Evolutionary conservation across 2,329 filamentous ascomycete species (phyloP), one percentile per base, ranked within the genome.

Genomic region (Sporothrix mexicana): DNA sequence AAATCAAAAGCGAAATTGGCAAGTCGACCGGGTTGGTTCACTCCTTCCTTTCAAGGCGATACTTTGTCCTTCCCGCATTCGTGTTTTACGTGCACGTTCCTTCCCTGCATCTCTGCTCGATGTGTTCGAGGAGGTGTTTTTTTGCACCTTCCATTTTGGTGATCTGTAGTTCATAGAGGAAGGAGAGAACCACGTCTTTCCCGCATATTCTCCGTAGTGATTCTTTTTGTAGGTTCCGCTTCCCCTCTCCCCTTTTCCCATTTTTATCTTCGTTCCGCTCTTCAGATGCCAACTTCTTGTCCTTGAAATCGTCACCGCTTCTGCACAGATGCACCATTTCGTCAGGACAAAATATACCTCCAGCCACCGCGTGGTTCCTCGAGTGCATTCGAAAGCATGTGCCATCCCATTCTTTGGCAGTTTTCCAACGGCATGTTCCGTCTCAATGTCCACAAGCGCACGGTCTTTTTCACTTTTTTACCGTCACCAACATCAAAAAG

Each of bases 21-120:
- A 41, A 36, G 43, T 23, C 23, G 13, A n/a, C 41, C 10, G 9
- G 45, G 2, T 43, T 51, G 20, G 23, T n/a, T 53, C 20, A 36
- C 47, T 53, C 66, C 66, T 68, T 68, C 66, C 66, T 53, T 49
- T 67, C 64, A 8, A 55, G 66, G 25, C 41, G 17, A 8, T 3
- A n/a, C 15, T 10, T 47, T 17, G 2, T 13, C 30, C 2, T 67
- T 25, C 2, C 3, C 36, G 7, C 64, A 47, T 47, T 2, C 47
- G 61, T 6, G 25, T 25, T 23, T 30, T 45, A 36, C 64, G 45
- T 53, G 66, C 47, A 53, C 66, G 45, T 68, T 68, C 66, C 36
- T 53, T 41, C 66, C 66, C 25, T 20, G 8, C 30, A 41, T 15
- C 20, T 17, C 20, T 17, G 20, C 10, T 9, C 12, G 12, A 30